Evolutionary conservation across 2,329 filamentous ascomycete genomes (phyloP).

Genomic region (Microcyclospora pomicola): DNA sequence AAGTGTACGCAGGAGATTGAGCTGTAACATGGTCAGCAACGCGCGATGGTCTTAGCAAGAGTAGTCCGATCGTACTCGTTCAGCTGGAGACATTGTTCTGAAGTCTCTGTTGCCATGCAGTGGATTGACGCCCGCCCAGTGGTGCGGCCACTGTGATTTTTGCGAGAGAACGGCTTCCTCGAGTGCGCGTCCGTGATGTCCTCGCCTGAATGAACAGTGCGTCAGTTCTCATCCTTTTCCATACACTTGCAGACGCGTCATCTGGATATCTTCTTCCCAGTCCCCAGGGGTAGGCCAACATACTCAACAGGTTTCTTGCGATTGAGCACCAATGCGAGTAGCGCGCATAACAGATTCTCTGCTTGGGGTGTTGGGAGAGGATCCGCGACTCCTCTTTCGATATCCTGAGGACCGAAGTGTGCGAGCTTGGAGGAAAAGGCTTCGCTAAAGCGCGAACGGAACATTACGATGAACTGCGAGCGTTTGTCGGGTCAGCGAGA

Average conservation of each 20-base stretch:
- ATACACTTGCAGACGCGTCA: not conserved
- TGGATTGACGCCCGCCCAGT: conserved; percentile 74
- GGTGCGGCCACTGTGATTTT: conserved; percentile 72
- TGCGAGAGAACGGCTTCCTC: conserved; percentile 84
- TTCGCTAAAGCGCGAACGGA: conserved; percentile 82
- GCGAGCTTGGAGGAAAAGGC: conserved; percentile 75
- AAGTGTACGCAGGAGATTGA: conserved; percentile 69
- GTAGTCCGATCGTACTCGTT: conserved; percentile 49
- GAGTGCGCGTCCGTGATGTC: conserved; percentile 82
- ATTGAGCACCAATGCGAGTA: conserved; percentile 80
- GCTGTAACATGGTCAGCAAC: conserved; percentile 37
- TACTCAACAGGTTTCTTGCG: conserved; percentile 99
- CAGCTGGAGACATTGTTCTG: conserved; percentile 62
- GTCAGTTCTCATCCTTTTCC: conserved; percentile 19
- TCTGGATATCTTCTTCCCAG: not conserved
- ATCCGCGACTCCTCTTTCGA: conserved; percentile 75
- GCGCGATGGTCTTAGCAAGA: not conserved
- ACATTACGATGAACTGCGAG: conserved; percentile 92
- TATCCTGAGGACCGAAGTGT: conserved; percentile 87
- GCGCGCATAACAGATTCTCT: conserved; percentile 76
- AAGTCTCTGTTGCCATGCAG: conserved; percentile 70
- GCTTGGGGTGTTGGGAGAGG: conserved; percentile 66
- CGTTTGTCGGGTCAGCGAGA: conserved; percentile 12
- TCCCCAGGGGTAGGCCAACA: conserved; percentile 26
- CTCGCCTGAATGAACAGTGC: conserved; percentile 46